Evolutionary conservation across 306 rosid species (phyloP).

Genomic region (Nissolia schottii): DNA sequence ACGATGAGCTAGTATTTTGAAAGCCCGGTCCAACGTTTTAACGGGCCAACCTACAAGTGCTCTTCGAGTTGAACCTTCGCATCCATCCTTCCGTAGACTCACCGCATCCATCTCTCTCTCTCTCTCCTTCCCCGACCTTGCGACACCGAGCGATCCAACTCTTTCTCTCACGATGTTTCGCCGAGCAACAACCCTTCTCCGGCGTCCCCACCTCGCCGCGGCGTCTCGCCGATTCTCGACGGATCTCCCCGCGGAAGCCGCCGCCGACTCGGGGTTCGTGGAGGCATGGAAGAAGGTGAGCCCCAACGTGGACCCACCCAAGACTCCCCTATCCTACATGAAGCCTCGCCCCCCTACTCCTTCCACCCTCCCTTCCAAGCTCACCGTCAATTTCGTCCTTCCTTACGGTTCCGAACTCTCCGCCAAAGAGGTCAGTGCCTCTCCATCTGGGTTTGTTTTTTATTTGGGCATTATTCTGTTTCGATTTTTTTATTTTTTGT

Average conservation of each 20-base stretch:
- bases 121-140: constrained; percentile 62
- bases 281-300: constrained; percentile 71
- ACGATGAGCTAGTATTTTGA: too few relatives aligned
- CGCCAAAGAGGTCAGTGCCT: constrained; percentile 60
- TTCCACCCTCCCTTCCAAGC: constrained; percentile 67
- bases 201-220: constrained; percentile 31
- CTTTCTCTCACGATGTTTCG: constrained; percentile 56
- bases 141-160: constrained; percentile 87
- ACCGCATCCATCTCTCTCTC: background rate
- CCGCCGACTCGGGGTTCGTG: constrained; percentile 33
- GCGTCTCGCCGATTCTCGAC: constrained; percentile 51
- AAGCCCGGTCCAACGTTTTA: too few relatives aligned
- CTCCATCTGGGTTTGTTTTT: background rate
- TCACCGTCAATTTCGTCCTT: constrained; percentile 93
- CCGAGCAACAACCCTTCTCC: constrained; percentile 52
- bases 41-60: too few relatives aligned
- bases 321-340: constrained; percentile 68
- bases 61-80: too few relatives aligned
- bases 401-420: constrained; percentile 83
- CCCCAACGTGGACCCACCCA: constrained; percentile 73
- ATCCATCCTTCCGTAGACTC: too few relatives aligned
- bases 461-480: background rate
- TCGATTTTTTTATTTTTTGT: background rate
- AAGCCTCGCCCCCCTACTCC: constrained; percentile 72
- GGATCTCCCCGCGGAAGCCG: constrained; percentile 44